Evolutionary conservation across 768 basidiomycete species (phyloP), one percentile per base, ranked within the genome.

Genomic region (Coprinopsis sp.): DNA sequence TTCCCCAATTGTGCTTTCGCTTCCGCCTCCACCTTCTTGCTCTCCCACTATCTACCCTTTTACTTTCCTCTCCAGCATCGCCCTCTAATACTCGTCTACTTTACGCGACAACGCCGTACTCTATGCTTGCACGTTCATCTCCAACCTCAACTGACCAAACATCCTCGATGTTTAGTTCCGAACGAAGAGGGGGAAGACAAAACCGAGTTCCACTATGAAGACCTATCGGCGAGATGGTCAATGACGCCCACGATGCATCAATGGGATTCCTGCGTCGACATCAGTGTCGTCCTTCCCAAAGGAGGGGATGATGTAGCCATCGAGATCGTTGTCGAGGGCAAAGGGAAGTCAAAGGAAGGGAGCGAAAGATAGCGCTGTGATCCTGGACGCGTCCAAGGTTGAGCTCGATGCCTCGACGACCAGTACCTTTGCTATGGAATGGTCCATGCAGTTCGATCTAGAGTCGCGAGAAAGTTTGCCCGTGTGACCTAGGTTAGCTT

Each of bases 181-280:
- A 75, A 62, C 7, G 78, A 71, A 6, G 68, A 66, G 0, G 64
- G 58, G 1, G 73, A 63, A n/a, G 71, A 70, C 3, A 65, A 63
- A 3, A 70, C 67, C 1, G 64, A 59, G 1, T 71, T 62, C 6
- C 72, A 71, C 10, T 65, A 63, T 1, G 71, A 69, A 19, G 68
- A 63, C 61, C 33, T 56, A 60, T 18, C 51, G 56, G 42, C 12
- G 66, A 58, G 14, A 69, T 62, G 18, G 56, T 55, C 55, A 0
- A 54, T 51, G 49, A 57, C 62, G 33, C 73, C 87, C 2, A 77
- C 72, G 3, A 82, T 78, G 78, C 86, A 81, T 54, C 75, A 86
- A 23, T 90, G 86, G 86, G 63, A 85, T 1, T 81, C 78, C 18
- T 73, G 72, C 42, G 54, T 55, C 10, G 53, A 52, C 29, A 53